A percentile compares a stretch with the other conserved stretches of the same genome.
Conservation (phyloP, 768 basidiomycete species). For the Ramaria sp. region DNA sequence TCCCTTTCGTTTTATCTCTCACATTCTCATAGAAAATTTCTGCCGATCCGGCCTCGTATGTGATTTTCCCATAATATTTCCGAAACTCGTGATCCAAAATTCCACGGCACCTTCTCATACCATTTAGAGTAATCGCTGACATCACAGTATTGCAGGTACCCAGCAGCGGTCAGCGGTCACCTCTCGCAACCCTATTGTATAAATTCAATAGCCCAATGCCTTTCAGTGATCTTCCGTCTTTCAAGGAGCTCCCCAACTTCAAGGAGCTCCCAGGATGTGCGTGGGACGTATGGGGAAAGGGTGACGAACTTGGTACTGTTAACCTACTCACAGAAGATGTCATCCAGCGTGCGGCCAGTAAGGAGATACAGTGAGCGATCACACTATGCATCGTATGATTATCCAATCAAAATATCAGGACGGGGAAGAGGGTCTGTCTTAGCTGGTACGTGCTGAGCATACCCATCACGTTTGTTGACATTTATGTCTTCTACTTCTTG, state of each 20-base stretch:
- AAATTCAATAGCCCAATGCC: neutral
- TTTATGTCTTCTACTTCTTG: too few relatives aligned
- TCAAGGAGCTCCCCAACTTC: slow-evolving; percentile 10
- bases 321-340: slow-evolving; percentile 12
- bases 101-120: too few relatives aligned
- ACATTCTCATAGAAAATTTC: too few relatives aligned
- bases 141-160: too few relatives aligned
- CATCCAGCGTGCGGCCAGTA: slow-evolving; percentile 3
- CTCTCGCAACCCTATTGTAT: too few relatives aligned
- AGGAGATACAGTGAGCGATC: slow-evolving; percentile 7
- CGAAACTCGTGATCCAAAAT: too few relatives aligned
- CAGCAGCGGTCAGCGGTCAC: too few relatives aligned
- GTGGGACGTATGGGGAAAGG: slow-evolving; percentile 12
- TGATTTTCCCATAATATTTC: too few relatives aligned
- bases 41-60: too few relatives aligned
- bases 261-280: slow-evolving; percentile 9
- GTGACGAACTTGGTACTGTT: slow-evolving; percentile 12
- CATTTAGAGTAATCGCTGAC: too few relatives aligned
- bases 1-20: too few relatives aligned
- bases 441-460: slow-evolving; percentile 1
- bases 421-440: slow-evolving; percentile 6
- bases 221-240: slow-evolving; percentile 4
- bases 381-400: neutral
- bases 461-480: too few relatives aligned
- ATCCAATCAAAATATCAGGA: neutral